Evolutionary conservation across 306 rosid genomes (phyloP).

Genomic region (Oemleria cerasiformis): DNA sequence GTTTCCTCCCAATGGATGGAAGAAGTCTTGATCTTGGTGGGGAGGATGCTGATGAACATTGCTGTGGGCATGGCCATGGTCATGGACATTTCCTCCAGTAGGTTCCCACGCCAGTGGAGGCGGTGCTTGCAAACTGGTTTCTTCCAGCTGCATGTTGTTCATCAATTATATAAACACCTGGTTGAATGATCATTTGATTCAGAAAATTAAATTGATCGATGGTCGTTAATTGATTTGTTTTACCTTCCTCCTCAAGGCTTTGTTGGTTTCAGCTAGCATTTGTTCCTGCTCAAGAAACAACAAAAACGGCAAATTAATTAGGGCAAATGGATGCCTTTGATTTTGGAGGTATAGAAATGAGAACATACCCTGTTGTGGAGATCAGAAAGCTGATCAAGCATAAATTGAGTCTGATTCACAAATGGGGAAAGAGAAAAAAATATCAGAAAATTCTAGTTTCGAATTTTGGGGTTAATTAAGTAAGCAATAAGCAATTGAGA

Average conservation of each 20-base stretch:
- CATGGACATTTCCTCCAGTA: not conserved
- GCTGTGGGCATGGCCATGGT: slow-evolving; percentile 15
- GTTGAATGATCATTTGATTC: no score
- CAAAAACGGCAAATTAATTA: not conserved
- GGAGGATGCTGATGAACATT: slow-evolving; percentile 33
- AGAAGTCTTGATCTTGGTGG: slow-evolving; percentile 42
- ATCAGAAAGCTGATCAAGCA: slow-evolving; percentile 74
- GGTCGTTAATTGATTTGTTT: not conserved
- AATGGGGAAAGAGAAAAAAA: not conserved
- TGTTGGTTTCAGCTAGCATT: slow-evolving; percentile 60
- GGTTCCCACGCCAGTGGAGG: slow-evolving; percentile 45
- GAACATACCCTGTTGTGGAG: slow-evolving; percentile 66
- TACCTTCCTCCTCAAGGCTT: slow-evolving; percentile 60
- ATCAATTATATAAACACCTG: not conserved
- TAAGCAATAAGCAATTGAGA: no score
- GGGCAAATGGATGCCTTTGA: no score
- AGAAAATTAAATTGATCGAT: not conserved
- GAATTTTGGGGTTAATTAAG: no score
- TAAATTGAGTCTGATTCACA: slow-evolving; percentile 56
- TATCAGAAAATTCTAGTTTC: not conserved
- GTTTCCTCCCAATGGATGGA: slow-evolving; percentile 47
- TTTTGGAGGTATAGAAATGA: no score
- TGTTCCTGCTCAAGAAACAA: slow-evolving; percentile 49
- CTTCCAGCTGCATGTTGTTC: slow-evolving; percentile 48
- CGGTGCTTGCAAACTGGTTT: slow-evolving; percentile 35